Evolutionary conservation across 495 filamentous ascomycete genomes (phyloP), one percentile per base, ranked within the genome.

Genomic region (Oidiodendron maius): DNA sequence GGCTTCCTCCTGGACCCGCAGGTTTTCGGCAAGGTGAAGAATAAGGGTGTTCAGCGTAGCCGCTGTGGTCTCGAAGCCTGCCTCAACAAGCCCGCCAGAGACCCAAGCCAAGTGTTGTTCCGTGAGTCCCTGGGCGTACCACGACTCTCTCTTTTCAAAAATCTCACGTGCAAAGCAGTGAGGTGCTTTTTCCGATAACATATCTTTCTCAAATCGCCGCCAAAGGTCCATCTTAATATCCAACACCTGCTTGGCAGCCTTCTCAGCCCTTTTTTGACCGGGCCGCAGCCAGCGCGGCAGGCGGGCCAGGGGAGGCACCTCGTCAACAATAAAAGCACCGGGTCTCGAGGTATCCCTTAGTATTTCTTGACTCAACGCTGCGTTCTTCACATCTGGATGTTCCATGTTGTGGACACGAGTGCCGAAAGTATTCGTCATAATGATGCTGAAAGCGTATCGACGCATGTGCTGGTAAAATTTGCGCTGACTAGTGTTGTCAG

Each of bases 371-470:
- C n/a, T n/a, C n/a, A n/a, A n/a, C n/a, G n/a, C n/a, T n/a, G n/a
- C n/a, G n/a, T n/a, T n/a, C n/a, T n/a, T n/a, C n/a, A n/a, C n/a
- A n/a, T n/a, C n/a, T n/a, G n/a, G n/a, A n/a, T n/a, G n/a, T n/a
- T 52, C 20, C 58, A 61, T 9, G 45, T 60, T 26, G 60, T 51
- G n/a, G 72, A 41, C 9, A 53, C 57, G 21, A 53, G n/a, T 48
- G n/a, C 67, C 65, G 21, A 57, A 70, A 0, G 40, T 60, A 12
- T 60, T 49, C 2, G 61, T 60, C 26, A 69, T 55, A 21, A 68
- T 62, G n/a, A 70, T 44, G 20, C 60, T 61, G 10, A 59, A 46
- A 9, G 64, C 45, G 32, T 58, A 68, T 13, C 67, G 61, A 23
- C 64, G 57, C 40, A 70, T 50, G 40, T 61, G 57, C 40, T 41